Evolutionary conservation across 148 eudicot species (phyloP), one percentile per base, ranked within the genome.

Genomic region (Rhododendron ovatum): DNA sequence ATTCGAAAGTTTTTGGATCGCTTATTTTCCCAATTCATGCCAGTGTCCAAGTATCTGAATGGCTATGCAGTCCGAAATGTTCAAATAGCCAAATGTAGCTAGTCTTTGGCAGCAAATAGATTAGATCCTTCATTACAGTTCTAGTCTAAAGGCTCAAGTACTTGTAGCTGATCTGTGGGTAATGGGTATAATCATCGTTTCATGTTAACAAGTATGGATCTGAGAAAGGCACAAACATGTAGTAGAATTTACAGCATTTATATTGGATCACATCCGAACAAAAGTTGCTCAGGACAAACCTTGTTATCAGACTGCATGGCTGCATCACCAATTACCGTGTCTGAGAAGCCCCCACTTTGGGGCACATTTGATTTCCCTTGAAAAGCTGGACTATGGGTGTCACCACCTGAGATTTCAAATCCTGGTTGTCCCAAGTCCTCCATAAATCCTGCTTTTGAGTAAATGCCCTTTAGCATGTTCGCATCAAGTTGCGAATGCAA

Each of bases 401-500:
- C n/a, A n/a, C 41, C 41, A 71, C 76, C 63, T 2, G 57, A 48
- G 39, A 76, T 28, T 45, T 55, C 61, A 53, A 41, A 65, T 35
- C 82, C 37, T 18, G 74, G 17, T 77, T 30, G 50, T 78, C 74
- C 81, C 3, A 55, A 47, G 53, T 85, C 81, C 75, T 71, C 76
- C 6, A 39, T 57, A 26, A 50, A 33, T n/a, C 20, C 84, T 81
- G 85, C 77, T 77, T 82, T 84, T n/a, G 74, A 67, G 75, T 33
- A 83, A 78, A 80, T 63, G 53, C 79, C 53, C 50, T 75, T 82
- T 55, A 48, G 24, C 87, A 81, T 85, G 83, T 88, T 78, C 41
- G 75, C 50, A 85, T 84, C 83, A 65, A 82, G 48, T 84, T 84
- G 86, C 84, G 84, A 26, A 59, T 77, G 84, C 24, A 84, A 85